Base-by-base conservation (phyloP, 2,329 filamentous ascomycete species). In the Cladophialophora carrionii region DNA sequence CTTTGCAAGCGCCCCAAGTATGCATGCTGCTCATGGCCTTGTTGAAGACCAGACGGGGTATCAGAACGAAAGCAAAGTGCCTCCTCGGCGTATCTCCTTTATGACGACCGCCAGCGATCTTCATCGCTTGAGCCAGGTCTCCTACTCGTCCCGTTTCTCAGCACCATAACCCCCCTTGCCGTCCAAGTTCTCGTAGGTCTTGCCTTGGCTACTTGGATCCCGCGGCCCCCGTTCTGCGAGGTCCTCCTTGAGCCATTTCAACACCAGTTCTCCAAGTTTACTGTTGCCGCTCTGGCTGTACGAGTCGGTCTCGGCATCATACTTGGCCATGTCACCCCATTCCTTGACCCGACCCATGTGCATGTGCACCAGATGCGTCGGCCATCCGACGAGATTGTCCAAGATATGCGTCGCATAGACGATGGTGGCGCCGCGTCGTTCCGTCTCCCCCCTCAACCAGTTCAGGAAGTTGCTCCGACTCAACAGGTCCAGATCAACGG, bases 371-470 rank as follows among this genome's bases (percentile, higher is more conserved):
- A 99, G 82, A 78, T 99, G 93, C 0, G 91, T 96, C 6, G 95
- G 95, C 95, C 95, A 99, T 22, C 89, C 88, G 0, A 92, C 92
- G 57, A 99, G 81, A 76, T 98, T 97, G 76, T 99, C 95, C 71
- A 99, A 80, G 69, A 99, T 97, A 78, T 99, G 95, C 14, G 95
- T 99, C 7, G 95, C 95, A 76, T 99, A 99, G 32, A 99, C 92
- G 72, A 99, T 91, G 4, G 95, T 97, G 75, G 93, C 97, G 46
- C 87, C 83, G 60, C 94, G 83, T 7, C 75, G 81, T 79, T 94
- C 90, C 0, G 94, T 97, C 85, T 99, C 95, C 65, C 83, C 82
- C 78, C 92, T 92, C 74, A 99, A 79, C 82, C 94, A 99, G 51
- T 80, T 83, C 34, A 99, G 83, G 76, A 99, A 99, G 75, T 93